A percentile compares a stretch with the other conserved stretches of the same genome.
Evolutionary conservation across 306 rosid genomes (phyloP).

Genomic region (Coriaria nepalensis): DNA sequence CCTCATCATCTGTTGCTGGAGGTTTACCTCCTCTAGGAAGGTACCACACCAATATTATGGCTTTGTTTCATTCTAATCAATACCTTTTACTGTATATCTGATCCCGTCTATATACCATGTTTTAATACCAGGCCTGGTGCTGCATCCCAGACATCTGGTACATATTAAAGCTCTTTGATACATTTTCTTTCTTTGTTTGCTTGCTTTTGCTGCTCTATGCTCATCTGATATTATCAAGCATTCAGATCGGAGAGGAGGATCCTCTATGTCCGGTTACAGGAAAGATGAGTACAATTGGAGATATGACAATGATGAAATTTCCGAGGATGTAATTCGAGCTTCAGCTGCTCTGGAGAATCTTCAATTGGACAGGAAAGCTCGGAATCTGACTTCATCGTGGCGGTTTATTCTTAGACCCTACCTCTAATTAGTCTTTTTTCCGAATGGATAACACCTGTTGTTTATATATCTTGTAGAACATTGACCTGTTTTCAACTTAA

Average conservation of each 20-base stretch:
- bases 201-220: slow-evolving; percentile 18
- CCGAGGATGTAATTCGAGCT: slow-evolving; percentile 74
- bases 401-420: slow-evolving; percentile 47
- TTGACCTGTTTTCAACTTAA: not conserved
- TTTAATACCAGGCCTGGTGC: slow-evolving; percentile 54
- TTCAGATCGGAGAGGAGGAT: slow-evolving; percentile 94
- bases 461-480: not conserved
- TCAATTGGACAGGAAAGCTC: slow-evolving; percentile 91
- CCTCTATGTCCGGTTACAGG: slow-evolving; percentile 66
- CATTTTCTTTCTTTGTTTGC: slow-evolving; percentile 8
- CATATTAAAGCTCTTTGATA: slow-evolving; percentile 24
- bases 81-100: not conserved
- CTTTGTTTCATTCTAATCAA: slow-evolving; percentile 12
- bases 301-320: slow-evolving; percentile 70
- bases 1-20: slow-evolving; percentile 85
- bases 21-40: slow-evolving; percentile 98
- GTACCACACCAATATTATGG: slow-evolving; percentile 23
- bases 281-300: slow-evolving; percentile 96
- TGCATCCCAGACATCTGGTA: slow-evolving; percentile 83
- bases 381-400: slow-evolving; percentile 97
- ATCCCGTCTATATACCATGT: not conserved
- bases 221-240: slow-evolving; percentile 31
- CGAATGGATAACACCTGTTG: too few relatives aligned
- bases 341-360: slow-evolving; percentile 87
- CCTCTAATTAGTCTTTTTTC: not conserved